phyloP scores from a whole-genome alignment of 768 basidiomycete genomes.

The Hemileccinum impolitum region DNA sequence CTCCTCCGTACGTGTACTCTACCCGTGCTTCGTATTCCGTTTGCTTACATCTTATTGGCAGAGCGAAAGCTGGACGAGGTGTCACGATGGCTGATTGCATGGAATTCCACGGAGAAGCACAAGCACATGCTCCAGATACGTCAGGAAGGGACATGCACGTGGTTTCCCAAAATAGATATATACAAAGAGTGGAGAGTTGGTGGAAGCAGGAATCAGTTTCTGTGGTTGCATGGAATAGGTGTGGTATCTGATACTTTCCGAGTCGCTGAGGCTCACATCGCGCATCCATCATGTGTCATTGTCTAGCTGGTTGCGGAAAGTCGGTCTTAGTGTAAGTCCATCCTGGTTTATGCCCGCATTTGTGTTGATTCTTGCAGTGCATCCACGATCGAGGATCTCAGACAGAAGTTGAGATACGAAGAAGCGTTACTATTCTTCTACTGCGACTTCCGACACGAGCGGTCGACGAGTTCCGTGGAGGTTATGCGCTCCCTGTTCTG shows the following conservation, averaged over 20 bases:
- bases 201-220: not conserved
- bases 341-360: not conserved
- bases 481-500: not conserved
- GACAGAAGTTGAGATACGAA: not conserved
- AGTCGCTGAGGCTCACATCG: not conserved
- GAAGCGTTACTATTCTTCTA: not conserved
- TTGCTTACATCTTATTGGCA: not conserved
- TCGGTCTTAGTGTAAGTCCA: not conserved
- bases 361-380: not conserved
- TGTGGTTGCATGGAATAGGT: constrained; percentile 1
- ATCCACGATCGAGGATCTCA: not conserved
- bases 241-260: not conserved
- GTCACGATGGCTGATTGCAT: not conserved
- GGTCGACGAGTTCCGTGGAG: not conserved
- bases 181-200: not conserved
- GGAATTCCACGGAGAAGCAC: not conserved
- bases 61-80: not conserved
- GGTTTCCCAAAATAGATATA: not conserved
- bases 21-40: not conserved
- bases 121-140: not conserved
- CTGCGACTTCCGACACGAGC: not conserved
- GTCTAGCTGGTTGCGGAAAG: not conserved
- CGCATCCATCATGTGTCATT: not conserved
- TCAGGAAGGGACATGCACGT: not conserved
- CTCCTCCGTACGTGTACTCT: not conserved